Conservation (phyloP, 2,329 filamentous ascomycete species). For the Cladophialophora psammophila region DNA sequence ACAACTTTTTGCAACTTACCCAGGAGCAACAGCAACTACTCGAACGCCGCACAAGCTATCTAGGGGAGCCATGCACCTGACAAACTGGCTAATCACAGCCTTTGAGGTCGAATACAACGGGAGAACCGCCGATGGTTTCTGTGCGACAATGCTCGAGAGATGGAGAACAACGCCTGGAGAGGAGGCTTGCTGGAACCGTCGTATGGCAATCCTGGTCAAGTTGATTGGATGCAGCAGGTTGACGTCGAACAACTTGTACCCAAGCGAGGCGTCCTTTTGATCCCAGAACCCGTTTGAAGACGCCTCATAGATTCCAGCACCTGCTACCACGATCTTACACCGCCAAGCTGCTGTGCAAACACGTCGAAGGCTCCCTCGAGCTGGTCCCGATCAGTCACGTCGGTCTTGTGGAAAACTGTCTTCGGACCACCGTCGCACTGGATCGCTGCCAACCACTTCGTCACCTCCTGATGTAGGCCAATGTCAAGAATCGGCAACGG, state of each 20-base stretch:
- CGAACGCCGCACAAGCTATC: conserved; percentile 60
- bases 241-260: conserved; percentile 58
- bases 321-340: conserved; percentile 55
- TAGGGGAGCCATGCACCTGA: conserved; percentile 59
- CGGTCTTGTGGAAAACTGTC: conserved; percentile 53
- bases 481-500: conserved; percentile 56
- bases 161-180: conserved; percentile 47
- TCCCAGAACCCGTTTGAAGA: conserved; percentile 59
- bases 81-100: conserved; percentile 55
- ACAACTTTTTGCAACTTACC: too few relatives aligned
- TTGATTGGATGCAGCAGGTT: conserved; percentile 61
- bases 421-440: conserved; percentile 37
- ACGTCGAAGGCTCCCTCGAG: conserved; percentile 58
- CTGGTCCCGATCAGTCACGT: conserved; percentile 58
- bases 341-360: conserved; percentile 57
- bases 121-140: conserved; percentile 47
- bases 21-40: conserved; percentile 67
- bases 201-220: conserved; percentile 58
- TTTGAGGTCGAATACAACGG: conserved; percentile 59
- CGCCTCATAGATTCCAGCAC: conserved; percentile 50
- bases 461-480: conserved; percentile 52
- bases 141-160: conserved; percentile 57
- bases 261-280: conserved; percentile 48
- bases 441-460: conserved; percentile 47
- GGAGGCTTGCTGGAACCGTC: conserved; percentile 10